These are phyloP conservation scores for Apodospora peruviana DNA, from an alignment of 495 filamentous ascomycete genomes.

Conservation along the genomic window DNA sequence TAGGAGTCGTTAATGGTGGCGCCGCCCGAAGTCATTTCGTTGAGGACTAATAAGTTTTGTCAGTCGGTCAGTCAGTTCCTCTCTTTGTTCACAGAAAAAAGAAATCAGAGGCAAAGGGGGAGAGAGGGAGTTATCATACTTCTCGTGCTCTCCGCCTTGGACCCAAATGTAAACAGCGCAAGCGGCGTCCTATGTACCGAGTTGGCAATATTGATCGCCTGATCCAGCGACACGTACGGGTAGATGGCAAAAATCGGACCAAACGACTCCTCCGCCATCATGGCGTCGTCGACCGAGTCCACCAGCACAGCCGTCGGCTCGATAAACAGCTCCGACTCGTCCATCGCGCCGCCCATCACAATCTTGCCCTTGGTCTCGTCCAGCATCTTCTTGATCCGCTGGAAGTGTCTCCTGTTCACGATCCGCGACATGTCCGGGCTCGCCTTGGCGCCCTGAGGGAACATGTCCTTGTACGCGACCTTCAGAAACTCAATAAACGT, in stretches of 20 bases:
- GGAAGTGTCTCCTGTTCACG: constrained; percentile 70
- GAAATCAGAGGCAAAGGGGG: neutral
- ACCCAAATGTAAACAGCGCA: constrained; percentile 78
- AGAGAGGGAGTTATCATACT: constrained; percentile 35
- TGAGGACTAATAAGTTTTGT: constrained; percentile 41
- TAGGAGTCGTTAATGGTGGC: constrained; percentile 77
- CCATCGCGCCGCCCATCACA: constrained; percentile 74
- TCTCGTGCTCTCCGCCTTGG: constrained; percentile 64
- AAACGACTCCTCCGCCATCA: constrained; percentile 79
- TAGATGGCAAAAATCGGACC: constrained; percentile 81
- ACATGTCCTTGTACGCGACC: constrained; percentile 68
- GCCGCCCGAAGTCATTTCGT: constrained; percentile 66
- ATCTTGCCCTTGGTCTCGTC: constrained; percentile 79
- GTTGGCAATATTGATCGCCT: constrained; percentile 74
- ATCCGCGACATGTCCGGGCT: constrained; percentile 74
- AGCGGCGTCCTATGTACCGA: constrained; percentile 74
- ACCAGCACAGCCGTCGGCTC: constrained; percentile 81
- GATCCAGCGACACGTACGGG: constrained; percentile 67
- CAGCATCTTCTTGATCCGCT: constrained; percentile 82
- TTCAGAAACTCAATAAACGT: constrained; percentile 72
- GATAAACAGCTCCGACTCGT: constrained; percentile 72
- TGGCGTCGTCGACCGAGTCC: constrained; percentile 64
- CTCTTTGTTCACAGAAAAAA: neutral
- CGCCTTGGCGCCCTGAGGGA: constrained; percentile 70
- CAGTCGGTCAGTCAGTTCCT: constrained; percentile 4